Conservation (phyloP, 2,329 filamentous ascomycete species). For the Calonectria hongkongensis region DNA sequence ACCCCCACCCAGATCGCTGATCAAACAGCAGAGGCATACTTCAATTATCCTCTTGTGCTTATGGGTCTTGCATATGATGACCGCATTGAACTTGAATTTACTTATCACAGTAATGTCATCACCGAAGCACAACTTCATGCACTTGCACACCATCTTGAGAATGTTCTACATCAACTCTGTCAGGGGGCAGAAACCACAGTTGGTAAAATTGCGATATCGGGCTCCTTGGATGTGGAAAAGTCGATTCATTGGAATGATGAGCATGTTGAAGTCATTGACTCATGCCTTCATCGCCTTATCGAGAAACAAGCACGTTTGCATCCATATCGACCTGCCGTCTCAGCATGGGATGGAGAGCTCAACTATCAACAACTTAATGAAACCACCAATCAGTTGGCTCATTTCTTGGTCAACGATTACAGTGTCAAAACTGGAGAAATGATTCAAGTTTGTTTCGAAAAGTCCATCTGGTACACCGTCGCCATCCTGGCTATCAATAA, state of each 20-base stretch:
- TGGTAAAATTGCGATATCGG: not conserved
- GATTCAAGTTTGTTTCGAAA: slow-evolving; percentile 39
- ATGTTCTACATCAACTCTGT: not conserved
- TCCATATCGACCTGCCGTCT: slow-evolving; percentile 33
- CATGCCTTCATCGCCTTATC: slow-evolving; percentile 47
- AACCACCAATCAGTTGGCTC: not conserved
- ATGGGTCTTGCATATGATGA: slow-evolving; percentile 1
- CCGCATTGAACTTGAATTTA: not conserved
- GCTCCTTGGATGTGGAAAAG: not conserved
- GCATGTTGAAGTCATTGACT: not conserved
- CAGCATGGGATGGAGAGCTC: slow-evolving; percentile 53
- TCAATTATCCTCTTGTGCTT: not conserved
- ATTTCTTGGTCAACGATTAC: slow-evolving; percentile 31
- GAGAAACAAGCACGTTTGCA: slow-evolving; percentile 27
- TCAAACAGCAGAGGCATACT: not conserved
- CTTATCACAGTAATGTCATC: not conserved
- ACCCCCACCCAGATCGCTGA: not conserved
- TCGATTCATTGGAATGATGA: not conserved
- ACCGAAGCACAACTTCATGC: not conserved
- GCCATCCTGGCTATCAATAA: slow-evolving; percentile 59
- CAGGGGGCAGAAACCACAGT: not conserved
- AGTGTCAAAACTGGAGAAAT: slow-evolving; percentile 22
- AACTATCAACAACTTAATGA: slow-evolving; percentile 45
- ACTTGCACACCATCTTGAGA: not conserved
- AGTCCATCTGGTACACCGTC: slow-evolving; percentile 44